Evolutionary conservation across 2,329 filamentous ascomycete genomes (phyloP).

Genomic region (Penicillium griseofulvum): DNA sequence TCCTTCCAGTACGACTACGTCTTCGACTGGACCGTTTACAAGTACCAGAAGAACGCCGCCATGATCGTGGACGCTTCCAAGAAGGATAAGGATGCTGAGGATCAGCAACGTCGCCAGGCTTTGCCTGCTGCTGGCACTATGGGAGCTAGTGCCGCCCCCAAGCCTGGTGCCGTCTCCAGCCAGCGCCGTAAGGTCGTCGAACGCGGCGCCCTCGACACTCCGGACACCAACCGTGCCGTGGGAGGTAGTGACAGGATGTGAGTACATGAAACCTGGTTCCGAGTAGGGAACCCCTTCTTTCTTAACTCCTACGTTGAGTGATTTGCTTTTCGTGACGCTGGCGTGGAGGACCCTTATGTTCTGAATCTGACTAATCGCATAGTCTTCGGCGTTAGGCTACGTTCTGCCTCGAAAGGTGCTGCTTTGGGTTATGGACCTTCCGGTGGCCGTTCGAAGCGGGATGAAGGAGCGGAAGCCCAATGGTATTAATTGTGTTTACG

Average conservation of each 20-base stretch:
- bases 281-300: constrained; percentile 74
- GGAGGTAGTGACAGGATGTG: constrained; percentile 92
- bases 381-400: constrained; percentile 83
- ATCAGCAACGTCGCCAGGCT: constrained; percentile 66
- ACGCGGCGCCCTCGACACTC: constrained; percentile 63
- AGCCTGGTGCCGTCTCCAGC: constrained; percentile 71
- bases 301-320: constrained; percentile 78
- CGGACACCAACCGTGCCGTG: constrained; percentile 71
- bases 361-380: constrained; percentile 75
- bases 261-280: constrained; percentile 74
- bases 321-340: constrained; percentile 65
- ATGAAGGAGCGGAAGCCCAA: constrained; percentile 51
- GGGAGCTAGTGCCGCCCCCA: constrained; percentile 59
- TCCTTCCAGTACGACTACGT: constrained; percentile 99
- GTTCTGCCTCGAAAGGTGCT: constrained; percentile 74
- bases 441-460: constrained; percentile 53
- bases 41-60: constrained; percentile 99
- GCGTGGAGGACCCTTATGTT: constrained; percentile 66
- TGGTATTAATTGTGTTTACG: constrained; percentile 45
- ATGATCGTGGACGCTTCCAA: constrained; percentile 82
- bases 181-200: constrained; percentile 82
- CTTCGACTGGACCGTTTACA: constrained; percentile 99
- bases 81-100: constrained; percentile 72
- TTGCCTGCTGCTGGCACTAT: constrained; percentile 59
- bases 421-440: constrained; percentile 50